Base-by-base conservation (phyloP, 1,284 basidiomycete species). In the Trametes versicolor region DNA sequence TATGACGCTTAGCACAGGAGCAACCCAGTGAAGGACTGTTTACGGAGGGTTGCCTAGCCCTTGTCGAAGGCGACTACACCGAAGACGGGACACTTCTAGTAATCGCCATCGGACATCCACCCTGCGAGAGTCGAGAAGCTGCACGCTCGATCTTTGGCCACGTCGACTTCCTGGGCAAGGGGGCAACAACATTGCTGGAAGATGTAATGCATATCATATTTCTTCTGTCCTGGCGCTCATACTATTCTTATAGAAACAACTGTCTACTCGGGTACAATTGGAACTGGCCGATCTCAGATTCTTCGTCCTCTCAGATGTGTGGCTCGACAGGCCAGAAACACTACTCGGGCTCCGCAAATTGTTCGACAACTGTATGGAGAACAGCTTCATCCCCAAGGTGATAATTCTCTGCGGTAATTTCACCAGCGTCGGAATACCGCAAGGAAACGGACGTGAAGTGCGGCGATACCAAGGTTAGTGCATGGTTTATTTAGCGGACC, bases 401-500 rank as follows among this genome's bases (percentile, higher is more conserved):
- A 93, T 99, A 68, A 87, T 99, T 21, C 81, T 99, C 36, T 99
- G 98, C 71, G 98, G 98, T 4, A 97, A 98, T 79, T 99, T 99
- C 77, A 93, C 92, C 2, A 94, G 91, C 70, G 86, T 86, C 67
- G 92, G 93, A 0, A 91, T 96, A 65, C 82, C 86, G 15, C 90
- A 91, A 77, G 93, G 93, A 2, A 93, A 88, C 63, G 88, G 87
- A 36, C 86, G 90, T 45, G 93, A 94, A 70, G 82, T 97, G 39
- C 88, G 92, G 70, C 82, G 85, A 72, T 99, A 98, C 76, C 91
- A 95, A 80, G 94, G 96, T 92, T 70, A 60, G 74, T 63, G 21
- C 4, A 34, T 36, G n/a, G n/a, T 15, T 19, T 29, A 29, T 21
- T 2, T 55, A 17, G 19, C 8, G 3, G 41, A 19, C 41, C 41